Evolutionary conservation across 2,329 filamentous ascomycete species (phyloP), one percentile per base, ranked within the genome.

Genomic region (Aspergillus luchuensis): DNA sequence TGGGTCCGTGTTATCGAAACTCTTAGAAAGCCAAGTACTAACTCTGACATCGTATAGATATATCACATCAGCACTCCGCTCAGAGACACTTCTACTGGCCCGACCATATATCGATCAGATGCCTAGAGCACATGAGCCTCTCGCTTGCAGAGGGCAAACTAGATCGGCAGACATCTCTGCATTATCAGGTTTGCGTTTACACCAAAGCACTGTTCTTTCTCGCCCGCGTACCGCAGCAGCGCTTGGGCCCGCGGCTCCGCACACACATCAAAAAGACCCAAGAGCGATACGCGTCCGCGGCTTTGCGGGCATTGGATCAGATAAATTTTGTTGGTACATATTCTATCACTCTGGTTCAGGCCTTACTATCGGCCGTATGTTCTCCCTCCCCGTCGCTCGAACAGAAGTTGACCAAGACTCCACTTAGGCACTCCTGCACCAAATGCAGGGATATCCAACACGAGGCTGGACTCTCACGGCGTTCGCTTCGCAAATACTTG

Each of bases 61-160:
- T 28, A 7, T 11, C 36, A 21, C 51, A 30, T 30, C 28, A 30
- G 28, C 28, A 30, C 8, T 30, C 28, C 28, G 28, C 28, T 30
- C 28, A 30, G 28, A 30, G 28, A 30, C 51, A 43, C 21, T 43
- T 54, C 23, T 19, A 41, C 8, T 41, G 51, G 51, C 51, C 51
- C 21, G 51, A 54, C 21, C 51, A 54, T 13, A 19, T 54, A 21
- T 54, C 51, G 11, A 33, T 30, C 4, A 41, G 30, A n/a, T 23
- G 51, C 2, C 36, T 54, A 6, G 51, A 54, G 19, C 36, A 54
- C 11, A 54, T 54, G 51, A 54, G 51, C 51, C 51, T 54, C 6
- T 41, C 51, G 3, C 36, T 54, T 19, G 51, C 36, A 19, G 36
- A 54, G n/a, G 51, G 51, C 11, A 13, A n/a, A 17, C 17, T 54